Evolutionary conservation across 345 rosid genomes (phyloP).

Genomic region (Arabis hirsuta): DNA sequence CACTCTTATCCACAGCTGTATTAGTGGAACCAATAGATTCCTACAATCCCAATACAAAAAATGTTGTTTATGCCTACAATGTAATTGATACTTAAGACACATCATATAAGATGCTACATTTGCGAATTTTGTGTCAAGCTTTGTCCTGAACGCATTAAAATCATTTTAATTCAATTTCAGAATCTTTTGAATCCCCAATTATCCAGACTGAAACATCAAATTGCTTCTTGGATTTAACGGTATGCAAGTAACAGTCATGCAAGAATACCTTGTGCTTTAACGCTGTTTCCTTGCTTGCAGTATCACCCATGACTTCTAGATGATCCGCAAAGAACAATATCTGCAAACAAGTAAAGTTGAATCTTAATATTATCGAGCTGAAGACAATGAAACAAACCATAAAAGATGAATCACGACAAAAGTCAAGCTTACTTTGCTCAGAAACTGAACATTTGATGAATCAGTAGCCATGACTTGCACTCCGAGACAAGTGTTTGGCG

Average conservation of each 20-base stretch:
- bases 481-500: conserved; percentile 66
- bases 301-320: conserved; percentile 50
- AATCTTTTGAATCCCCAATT: background rate
- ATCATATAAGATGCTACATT: background rate
- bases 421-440: conserved; percentile 59
- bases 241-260: conserved; percentile 18
- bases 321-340: conserved; percentile 61
- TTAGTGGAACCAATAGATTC: conserved; percentile 32
- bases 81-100: background rate
- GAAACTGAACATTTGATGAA: conserved; percentile 72
- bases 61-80: conserved; percentile 1
- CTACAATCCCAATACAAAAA: conserved; percentile 40
- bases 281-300: conserved; percentile 23
- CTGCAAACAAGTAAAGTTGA: conserved; percentile 46
- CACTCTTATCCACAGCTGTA: conserved; percentile 44
- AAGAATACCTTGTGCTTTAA: conserved; percentile 46
- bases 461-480: conserved; percentile 84
- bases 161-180: background rate
- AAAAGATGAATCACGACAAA: conserved; percentile 8
- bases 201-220: background rate
- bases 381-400: conserved; percentile 7
- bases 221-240: background rate
- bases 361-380: conserved; percentile 8
- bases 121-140: conserved; percentile 13
- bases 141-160: background rate